Conservation (phyloP, 2,329 filamentous ascomycete genomes). For the Claviceps digitariae region DNA sequence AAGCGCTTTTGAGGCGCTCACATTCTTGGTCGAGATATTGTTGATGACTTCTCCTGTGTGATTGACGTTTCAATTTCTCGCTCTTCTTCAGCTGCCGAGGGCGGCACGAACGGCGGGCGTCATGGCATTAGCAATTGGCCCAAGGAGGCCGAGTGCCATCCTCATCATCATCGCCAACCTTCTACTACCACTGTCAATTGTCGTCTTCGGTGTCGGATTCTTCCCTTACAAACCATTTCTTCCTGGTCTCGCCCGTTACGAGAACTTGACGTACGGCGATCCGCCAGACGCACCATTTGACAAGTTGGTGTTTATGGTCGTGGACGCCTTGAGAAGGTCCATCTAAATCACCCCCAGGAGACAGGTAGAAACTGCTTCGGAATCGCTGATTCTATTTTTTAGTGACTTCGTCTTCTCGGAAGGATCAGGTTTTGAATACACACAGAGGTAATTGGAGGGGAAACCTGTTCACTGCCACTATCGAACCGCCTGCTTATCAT, state of each 20-base stretch:
- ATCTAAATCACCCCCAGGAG: background rate
- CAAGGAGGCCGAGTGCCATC: conserved; percentile 19
- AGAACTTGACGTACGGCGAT: conserved; percentile 37
- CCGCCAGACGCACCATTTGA: conserved; percentile 64
- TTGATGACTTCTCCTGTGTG: background rate
- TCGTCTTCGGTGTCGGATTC: conserved; percentile 78
- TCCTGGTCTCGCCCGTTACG: conserved; percentile 64
- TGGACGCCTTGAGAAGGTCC: conserved; percentile 84
- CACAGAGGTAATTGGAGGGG: conserved; percentile 54
- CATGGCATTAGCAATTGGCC: conserved; percentile 14
- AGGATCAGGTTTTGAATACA: conserved; percentile 71
- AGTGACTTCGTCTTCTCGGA: conserved; percentile 89
- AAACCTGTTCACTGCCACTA: background rate
- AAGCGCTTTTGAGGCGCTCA: background rate
- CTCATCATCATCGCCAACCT: conserved; percentile 57
- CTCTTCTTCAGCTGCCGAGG: background rate
- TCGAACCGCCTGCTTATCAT: background rate
- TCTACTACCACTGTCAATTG: conserved; percentile 59
- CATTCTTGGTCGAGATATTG: background rate
- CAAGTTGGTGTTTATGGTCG: conserved; percentile 90
- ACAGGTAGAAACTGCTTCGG: background rate
- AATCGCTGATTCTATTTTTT: conserved; percentile 1
- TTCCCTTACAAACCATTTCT: conserved; percentile 96
- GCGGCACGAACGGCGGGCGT: conserved; percentile 7
- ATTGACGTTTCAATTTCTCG: background rate